Evolutionary conservation across 2,329 filamentous ascomycete species (phyloP).

Genomic region (Aspergillus costaricaensis): DNA sequence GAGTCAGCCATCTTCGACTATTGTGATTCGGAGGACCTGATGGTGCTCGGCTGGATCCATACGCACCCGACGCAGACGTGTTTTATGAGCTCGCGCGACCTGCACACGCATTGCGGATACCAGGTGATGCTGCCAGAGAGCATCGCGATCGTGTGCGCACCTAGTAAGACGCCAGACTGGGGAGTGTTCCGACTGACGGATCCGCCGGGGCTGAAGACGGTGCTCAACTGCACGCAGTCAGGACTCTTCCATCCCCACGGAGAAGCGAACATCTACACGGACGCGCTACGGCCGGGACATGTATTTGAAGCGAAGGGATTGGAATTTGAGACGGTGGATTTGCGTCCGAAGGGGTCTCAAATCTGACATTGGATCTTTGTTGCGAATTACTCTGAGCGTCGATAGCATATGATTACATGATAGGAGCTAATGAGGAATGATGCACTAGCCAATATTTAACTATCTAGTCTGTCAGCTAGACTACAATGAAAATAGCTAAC

Average conservation of each 20-base stretch:
- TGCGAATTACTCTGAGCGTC: neutral
- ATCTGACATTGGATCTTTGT: conserved; percentile 2
- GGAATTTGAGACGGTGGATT: conserved; percentile 68
- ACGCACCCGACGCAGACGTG: conserved; percentile 96
- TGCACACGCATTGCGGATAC: conserved; percentile 92
- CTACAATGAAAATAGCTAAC: neutral
- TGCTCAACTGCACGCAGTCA: conserved; percentile 74
- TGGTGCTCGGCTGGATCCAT: conserved; percentile 95
- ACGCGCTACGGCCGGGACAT: conserved; percentile 69
- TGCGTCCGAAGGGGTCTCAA: conserved; percentile 41
- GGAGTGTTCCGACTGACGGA: conserved; percentile 93
- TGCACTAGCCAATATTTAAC: neutral
- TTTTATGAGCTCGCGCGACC: conserved; percentile 92
- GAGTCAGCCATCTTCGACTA: conserved; percentile 85
- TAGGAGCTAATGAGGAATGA: neutral
- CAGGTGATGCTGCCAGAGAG: conserved; percentile 96
- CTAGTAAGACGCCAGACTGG: conserved; percentile 72
- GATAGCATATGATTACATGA: neutral
- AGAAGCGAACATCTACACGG: conserved; percentile 73
- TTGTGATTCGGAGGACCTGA: conserved; percentile 77
- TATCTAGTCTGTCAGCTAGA: neutral
- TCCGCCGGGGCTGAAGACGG: conserved; percentile 83
- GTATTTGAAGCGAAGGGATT: conserved; percentile 68
- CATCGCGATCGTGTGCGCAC: conserved; percentile 94
- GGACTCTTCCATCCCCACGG: conserved; percentile 82